Conservation (phyloP, 805 yeast genomes). For the Ogataea ganodermae region DNA sequence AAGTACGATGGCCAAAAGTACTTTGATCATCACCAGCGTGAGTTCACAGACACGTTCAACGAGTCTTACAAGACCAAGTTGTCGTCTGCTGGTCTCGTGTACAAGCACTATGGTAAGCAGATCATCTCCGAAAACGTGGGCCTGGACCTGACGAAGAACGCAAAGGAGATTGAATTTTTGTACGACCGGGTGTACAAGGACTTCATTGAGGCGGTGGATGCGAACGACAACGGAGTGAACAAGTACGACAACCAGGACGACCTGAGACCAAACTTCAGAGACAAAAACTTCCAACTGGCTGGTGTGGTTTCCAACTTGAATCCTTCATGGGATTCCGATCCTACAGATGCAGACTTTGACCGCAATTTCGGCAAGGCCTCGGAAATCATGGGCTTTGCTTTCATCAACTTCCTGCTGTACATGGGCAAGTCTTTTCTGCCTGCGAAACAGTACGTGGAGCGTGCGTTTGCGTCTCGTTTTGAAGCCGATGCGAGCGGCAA, state of each 20-base stretch:
- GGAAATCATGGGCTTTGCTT: slow-evolving; percentile 79
- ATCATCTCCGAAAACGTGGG: slow-evolving; percentile 58
- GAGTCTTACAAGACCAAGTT: slow-evolving; percentile 69
- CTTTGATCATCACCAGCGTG: slow-evolving; percentile 97
- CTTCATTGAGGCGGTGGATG: slow-evolving; percentile 90
- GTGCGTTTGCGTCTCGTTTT: slow-evolving; percentile 65
- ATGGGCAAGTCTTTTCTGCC: slow-evolving; percentile 91
- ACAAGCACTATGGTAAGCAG: slow-evolving; percentile 80
- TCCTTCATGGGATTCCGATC: slow-evolving; percentile 80
- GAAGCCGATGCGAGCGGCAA: slow-evolving; percentile 69
- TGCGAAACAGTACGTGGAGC: slow-evolving; percentile 73
- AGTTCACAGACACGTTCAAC: slow-evolving; percentile 74
- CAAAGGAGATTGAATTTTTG: slow-evolving; percentile 57
- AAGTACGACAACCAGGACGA: slow-evolving; percentile 58
- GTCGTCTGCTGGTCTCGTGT: slow-evolving; percentile 91
- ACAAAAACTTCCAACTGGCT: slow-evolving; percentile 74
- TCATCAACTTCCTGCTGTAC: slow-evolving; percentile 62
- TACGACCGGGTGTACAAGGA: slow-evolving; percentile 80
- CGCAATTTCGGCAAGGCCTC: slow-evolving; percentile 68
- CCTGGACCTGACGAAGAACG: slow-evolving; percentile 36
- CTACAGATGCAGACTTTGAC: slow-evolving; percentile 67
- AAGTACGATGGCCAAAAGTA: slow-evolving; percentile 81
- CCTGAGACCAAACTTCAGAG: slow-evolving; percentile 64
- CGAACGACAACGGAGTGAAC: slow-evolving; percentile 91
- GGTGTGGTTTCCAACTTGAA: slow-evolving; percentile 76